phyloP scores from a whole-genome alignment of 768 basidiomycete genomes.

The Crassisporium funariophilum region DNA sequence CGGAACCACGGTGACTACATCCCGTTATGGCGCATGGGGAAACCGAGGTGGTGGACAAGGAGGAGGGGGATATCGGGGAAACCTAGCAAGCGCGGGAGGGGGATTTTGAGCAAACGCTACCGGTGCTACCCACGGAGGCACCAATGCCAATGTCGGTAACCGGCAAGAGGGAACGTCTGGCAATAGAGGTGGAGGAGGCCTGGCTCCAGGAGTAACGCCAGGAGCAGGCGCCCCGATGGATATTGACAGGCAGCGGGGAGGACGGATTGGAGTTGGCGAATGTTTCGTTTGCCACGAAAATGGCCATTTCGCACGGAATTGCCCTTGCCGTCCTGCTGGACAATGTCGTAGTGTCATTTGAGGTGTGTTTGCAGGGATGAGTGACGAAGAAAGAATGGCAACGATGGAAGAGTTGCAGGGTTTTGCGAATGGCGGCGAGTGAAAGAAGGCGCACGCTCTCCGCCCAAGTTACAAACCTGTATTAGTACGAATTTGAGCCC shows the following conservation, averaged over 20 bases:
- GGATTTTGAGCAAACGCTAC: too few relatives aligned
- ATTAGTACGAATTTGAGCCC: not conserved
- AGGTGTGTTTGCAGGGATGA: not conserved
- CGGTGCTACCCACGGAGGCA: too few relatives aligned
- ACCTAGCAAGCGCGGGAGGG: too few relatives aligned
- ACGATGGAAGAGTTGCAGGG: too few relatives aligned
- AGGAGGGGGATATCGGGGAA: not conserved
- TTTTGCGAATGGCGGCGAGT: too few relatives aligned
- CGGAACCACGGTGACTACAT: not conserved
- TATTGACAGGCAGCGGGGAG: not conserved
- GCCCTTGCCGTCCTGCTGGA: not conserved
- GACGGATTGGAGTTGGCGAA: too few relatives aligned
- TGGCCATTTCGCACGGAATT: slow-evolving; percentile 4
- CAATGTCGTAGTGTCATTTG: not conserved
- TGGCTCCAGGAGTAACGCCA: not conserved
- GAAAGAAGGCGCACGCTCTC: too few relatives aligned
- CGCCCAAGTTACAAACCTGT: too few relatives aligned
- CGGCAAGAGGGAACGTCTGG: too few relatives aligned
- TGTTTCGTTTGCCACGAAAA: not conserved
- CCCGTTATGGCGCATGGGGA: not conserved
- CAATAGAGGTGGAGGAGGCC: not conserved
- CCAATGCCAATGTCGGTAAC: too few relatives aligned
- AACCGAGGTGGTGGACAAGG: too few relatives aligned
- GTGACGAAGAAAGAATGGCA: not conserved
- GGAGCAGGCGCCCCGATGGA: slow-evolving; percentile 1